A percentile compares a stretch with the other conserved stretches of the same genome.
phyloP scores from a whole-genome alignment of 2,329 filamentous ascomycete genomes.

The Venturia nashicola region DNA sequence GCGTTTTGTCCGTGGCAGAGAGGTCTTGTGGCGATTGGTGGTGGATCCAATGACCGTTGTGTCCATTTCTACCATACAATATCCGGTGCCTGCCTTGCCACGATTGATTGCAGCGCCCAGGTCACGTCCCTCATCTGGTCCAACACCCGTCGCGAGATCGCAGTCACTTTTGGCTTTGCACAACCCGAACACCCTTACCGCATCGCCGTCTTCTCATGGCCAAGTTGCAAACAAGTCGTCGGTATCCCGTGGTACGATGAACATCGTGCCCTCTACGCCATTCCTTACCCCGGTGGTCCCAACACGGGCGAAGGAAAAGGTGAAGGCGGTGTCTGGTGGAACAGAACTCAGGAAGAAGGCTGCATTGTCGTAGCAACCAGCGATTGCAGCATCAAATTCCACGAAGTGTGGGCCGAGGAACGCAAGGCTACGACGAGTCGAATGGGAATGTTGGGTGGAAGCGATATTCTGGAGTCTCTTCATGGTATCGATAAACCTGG shows the following conservation, averaged over 20 bases:
- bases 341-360: constrained; percentile 53
- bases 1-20: constrained; percentile 93
- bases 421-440: constrained; percentile 31
- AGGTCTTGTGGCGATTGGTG: constrained; percentile 76
- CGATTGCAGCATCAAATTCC: constrained; percentile 86
- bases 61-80: constrained; percentile 91
- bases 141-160: constrained; percentile 72
- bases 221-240: constrained; percentile 73
- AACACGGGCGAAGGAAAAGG: constrained; percentile 21
- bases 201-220: constrained; percentile 91
- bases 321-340: constrained; percentile 43
- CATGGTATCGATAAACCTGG: constrained; percentile 68
- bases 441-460: constrained; percentile 59
- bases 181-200: constrained; percentile 81
- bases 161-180: constrained; percentile 85
- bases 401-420: constrained; percentile 79
- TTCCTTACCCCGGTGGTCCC: constrained; percentile 63
- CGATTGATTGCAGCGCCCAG: constrained; percentile 84
- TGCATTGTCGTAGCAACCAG: constrained; percentile 88
- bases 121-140: constrained; percentile 92
- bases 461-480: constrained; percentile 70
- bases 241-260: constrained; percentile 75
- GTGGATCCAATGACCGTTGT: constrained; percentile 85
- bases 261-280: constrained; percentile 73
- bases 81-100: constrained; percentile 73